Evolutionary conservation across 768 basidiomycete genomes (phyloP).

Genomic region (Hericium alpestre): DNA sequence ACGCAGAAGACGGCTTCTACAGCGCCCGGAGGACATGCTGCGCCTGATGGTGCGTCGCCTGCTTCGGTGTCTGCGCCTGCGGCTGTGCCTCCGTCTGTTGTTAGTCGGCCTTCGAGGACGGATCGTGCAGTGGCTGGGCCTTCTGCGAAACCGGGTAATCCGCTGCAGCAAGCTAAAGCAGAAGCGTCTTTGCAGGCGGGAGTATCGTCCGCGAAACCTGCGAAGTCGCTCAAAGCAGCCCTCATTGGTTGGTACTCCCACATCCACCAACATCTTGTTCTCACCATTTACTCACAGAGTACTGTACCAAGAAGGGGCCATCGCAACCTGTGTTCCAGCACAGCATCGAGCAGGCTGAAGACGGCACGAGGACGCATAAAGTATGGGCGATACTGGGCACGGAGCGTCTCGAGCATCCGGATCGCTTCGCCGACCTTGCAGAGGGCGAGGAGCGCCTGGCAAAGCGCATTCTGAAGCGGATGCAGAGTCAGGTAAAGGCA

Average conservation of each 20-base stretch:
- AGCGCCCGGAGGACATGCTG: not conserved
- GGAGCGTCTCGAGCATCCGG: constrained; percentile 14
- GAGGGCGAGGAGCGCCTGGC: constrained; percentile 16
- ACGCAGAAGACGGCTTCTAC: not conserved
- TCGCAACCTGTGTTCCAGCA: not conserved
- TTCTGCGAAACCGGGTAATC: not conserved
- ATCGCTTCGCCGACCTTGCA: constrained; percentile 1
- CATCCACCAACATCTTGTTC: not conserved
- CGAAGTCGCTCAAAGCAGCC: not conserved
- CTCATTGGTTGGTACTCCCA: not conserved
- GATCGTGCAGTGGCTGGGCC: not conserved
- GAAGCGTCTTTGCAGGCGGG: not conserved
- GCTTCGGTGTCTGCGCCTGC: not conserved
- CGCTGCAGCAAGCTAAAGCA: not conserved
- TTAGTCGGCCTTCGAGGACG: not conserved
- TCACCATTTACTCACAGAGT: not conserved
- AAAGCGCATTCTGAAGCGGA: constrained; percentile 11
- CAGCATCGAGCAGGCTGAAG: not conserved
- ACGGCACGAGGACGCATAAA: constrained; percentile 1
- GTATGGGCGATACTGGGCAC: constrained; percentile 14
- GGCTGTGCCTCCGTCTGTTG: not conserved
- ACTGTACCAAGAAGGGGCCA: not conserved
- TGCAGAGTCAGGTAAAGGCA: constrained; percentile 4
- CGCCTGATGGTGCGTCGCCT: not conserved
- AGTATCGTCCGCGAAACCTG: not conserved